Base-by-base conservation (phyloP, 208 protist species). In the Crithidia bombi region DNA sequence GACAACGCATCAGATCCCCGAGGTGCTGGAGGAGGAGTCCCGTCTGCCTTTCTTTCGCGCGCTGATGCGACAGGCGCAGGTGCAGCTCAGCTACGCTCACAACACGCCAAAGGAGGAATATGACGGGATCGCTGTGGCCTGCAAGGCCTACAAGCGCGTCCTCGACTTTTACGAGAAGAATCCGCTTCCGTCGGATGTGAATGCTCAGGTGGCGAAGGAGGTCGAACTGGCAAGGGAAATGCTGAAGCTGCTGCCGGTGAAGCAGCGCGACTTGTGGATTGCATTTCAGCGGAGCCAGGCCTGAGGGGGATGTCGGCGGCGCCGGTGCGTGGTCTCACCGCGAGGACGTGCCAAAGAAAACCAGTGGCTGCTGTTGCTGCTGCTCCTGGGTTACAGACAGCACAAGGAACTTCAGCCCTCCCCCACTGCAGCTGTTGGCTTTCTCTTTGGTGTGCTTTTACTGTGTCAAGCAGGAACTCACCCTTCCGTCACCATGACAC, bases 31-130 rank as follows among this genome's bases (percentile, higher is more conserved):
- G 15, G 74, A 86, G 64, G 92, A 95, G 7, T 85, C 79, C 5
- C 73, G 89, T 15, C 38, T 89, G 36, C 81, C 90, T n/a, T 97
- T 89, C 71, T 94, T 95, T 65, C 69, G 80, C 25, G 82, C 85
- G 5, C 62, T 91, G 41, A 92, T 97, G 85, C 85, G 85, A 6
- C 61, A 79, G 46, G 87, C 90, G 17, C 87, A 92, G 49, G 47
- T 89, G 57, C 81, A 89, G 67, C 61, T 81, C 41, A 84, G 79
- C 73, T 80, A 75, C 26, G 73, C 50, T 11, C 77, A 71, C 57
- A 50, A 51, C 33, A 73, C 68, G 32, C 71, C 87, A 30, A 88
- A 89, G 67, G 87, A 86, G 44, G 89, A 96, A 69, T 97, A 93
- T 70, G 87, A 96, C 41, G 77, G 77, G 52, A 87, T 94, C 49